Conservation (phyloP, 208 protist genomes). For the Leishmania major region DNA sequence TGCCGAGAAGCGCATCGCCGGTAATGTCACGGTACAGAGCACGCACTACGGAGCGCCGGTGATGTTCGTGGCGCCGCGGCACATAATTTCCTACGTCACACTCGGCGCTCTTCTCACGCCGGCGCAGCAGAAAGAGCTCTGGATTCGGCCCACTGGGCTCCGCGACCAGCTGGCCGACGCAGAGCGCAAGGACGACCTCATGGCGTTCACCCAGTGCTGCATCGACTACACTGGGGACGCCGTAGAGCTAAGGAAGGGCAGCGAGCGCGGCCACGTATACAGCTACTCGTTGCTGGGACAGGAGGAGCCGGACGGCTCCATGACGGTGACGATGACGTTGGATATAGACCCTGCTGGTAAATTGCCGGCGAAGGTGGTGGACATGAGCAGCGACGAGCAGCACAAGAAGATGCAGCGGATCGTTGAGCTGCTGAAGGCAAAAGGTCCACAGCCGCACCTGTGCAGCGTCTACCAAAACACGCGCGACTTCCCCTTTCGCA, state of each 20-base stretch:
- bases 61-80: slow-evolving; percentile 30
- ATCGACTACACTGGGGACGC: slow-evolving; percentile 34
- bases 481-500: slow-evolving; percentile 13
- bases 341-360: slow-evolving; percentile 39
- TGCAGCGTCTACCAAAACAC: slow-evolving; percentile 32
- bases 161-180: neutral
- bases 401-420: slow-evolving; percentile 34
- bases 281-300: slow-evolving; percentile 39
- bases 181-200: slow-evolving; percentile 10
- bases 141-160: slow-evolving; percentile 18
- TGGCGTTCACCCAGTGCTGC: slow-evolving; percentile 43
- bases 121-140: slow-evolving; percentile 38
- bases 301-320: slow-evolving; percentile 51
- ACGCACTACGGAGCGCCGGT: slow-evolving; percentile 35
- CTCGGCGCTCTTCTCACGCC: slow-evolving; percentile 39
- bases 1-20: slow-evolving; percentile 26
- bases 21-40: slow-evolving; percentile 36
- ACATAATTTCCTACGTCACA: slow-evolving; percentile 39
- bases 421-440: slow-evolving; percentile 14
- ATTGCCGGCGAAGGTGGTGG: slow-evolving; percentile 37
- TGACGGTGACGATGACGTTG: slow-evolving; percentile 43
- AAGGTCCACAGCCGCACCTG: slow-evolving; percentile 10
- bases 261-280: slow-evolving; percentile 25
- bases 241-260: slow-evolving; percentile 16
- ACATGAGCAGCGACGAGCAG: slow-evolving; percentile 34